phyloP scores from a whole-genome alignment of 192 early-diverging fungal species.

The Thoreauomyces humboldtii region DNA sequence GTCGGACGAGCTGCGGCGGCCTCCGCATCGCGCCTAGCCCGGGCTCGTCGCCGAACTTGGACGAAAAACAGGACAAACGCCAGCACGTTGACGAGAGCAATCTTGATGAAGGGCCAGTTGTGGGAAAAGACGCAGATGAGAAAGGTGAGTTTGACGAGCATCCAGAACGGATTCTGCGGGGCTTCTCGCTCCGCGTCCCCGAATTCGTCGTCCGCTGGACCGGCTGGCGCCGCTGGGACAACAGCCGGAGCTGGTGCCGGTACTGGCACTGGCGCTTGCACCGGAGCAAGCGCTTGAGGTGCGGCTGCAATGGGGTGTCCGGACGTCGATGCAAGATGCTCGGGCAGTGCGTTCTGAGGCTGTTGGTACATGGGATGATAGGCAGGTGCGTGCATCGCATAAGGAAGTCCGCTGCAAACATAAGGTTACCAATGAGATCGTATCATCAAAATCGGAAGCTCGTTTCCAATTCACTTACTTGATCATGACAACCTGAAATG shows the following conservation, averaged over 20 bases:
- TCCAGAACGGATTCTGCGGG: constrained; percentile 49
- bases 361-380: neutral
- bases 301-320: too few species aligned
- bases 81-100: constrained; percentile 53
- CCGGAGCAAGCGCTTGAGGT: too few species aligned
- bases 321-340: too few species aligned
- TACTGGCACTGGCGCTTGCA: neutral
- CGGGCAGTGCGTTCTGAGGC: too few species aligned
- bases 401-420: constrained; percentile 29
- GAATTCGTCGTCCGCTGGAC: constrained; percentile 32
- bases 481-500: constrained; percentile 32
- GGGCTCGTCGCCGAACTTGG: constrained; percentile 23
- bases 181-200: constrained; percentile 16
- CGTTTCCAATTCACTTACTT: constrained; percentile 30
- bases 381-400: constrained; percentile 24
- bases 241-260: neutral
- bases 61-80: constrained; percentile 59
- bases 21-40: too few species aligned
- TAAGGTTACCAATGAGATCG: neutral
- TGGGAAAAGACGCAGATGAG: constrained; percentile 60
- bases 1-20: too few species aligned
- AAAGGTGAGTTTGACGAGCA: constrained; percentile 60
- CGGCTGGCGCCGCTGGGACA: constrained; percentile 5
- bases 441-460: constrained; percentile 28
- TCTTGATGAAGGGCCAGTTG: constrained; percentile 55